Evolutionary conservation across 2,329 filamentous ascomycete species (phyloP), one percentile per base, ranked within the genome.

Genomic region (Paramyrothecium sp.): DNA sequence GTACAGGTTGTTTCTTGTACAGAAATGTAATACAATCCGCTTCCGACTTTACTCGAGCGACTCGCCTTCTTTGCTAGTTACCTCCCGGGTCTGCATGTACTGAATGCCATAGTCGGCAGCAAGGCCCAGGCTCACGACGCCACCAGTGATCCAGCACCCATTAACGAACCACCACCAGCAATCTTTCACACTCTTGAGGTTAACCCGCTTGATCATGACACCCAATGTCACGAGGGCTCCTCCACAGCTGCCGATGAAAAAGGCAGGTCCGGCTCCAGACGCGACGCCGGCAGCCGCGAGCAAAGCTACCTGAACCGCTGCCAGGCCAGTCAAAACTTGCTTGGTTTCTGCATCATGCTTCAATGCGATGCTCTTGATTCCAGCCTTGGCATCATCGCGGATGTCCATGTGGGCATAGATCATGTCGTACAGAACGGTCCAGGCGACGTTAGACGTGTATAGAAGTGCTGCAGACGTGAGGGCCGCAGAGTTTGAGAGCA

Each of bases 361-460:
- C 44, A 96, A 78, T 2, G 90, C 92, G 64, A 96, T 95, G 67
- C 88, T 91, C 78, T 94, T 96, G 75, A 96, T 95, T 10, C 92
- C 92, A 0, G 89, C 91, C 72, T 92, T 92, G 60, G 81, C 86
- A 68, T 96, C 92, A 65, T 96, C 91, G 67, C 88, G 88, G 71
- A 94, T 89, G 67, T 96, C 92, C 87, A 95, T 94, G 70, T 96
- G 92, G 16, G 92, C 92, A 72, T 96, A 96, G 33, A 96, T 92
- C 86, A 95, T 96, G 71, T 96, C 92, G 71, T 96, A 96, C 44
- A 96, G 75, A 23, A 96, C 82, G 0, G 91, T 96, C 92, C 92
- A 96, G 3, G 90, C 87, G 22, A 95, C 80, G 65, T 92, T 95
- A 48, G 89, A 92, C 12, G 83, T 76, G 69, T 96, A 96, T 52